Base-by-base conservation (phyloP, 1,284 basidiomycete species). In the Leccinum brunneo-olivaceum region DNA sequence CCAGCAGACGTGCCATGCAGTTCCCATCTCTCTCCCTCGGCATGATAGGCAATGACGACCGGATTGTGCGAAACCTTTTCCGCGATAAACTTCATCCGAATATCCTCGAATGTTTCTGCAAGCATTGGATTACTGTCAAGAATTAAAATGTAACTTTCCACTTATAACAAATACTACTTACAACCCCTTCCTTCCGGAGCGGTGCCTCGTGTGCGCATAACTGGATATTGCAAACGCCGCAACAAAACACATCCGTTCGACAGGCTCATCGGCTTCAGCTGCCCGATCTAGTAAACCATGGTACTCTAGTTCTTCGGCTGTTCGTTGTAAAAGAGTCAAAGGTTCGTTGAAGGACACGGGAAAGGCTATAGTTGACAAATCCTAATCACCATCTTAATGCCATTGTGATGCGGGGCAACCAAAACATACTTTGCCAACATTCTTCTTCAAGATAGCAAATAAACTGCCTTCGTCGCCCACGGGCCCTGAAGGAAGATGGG, bases 321-420 rank as follows among this genome's bases (percentile, higher is more conserved):
- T 70, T 51, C 84, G 74, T 63, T 94, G 89, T 6, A 92, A 70
- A 16, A 91, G 71, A 2, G 84, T 87, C 27, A 94, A 66, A 16
- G 90, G 90, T 54, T 94, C 91, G 56, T 94, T 94, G 68, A 92
- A 91, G 2, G 84, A 79, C 3, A 93, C 86, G 7, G 90, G 90
- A 50, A 94, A 79, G 1, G 84, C 74, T 29, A 94, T 85, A 34
- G 83, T 82, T 10, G 86, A 83, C n/a, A 93, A 68, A 63, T 93
- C 90, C 89, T 91, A 25, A 39, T 7, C 27, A 24, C 38, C 9
- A 49, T 48, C 20, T 41, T 5, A 32, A 25, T 14, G 11, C 14
- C 10, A 32, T 25, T 10, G 15, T 25, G 9, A 25, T 33, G 14
- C 10, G 21, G 27, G 19, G 45, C 14, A 39, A 32, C 8, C 29